A percentile compares a stretch with the other conserved stretches of the same genome.
These are phyloP conservation scores for Perilla frutescens DNA, from an alignment of 257 asterid genomes.

Conservation along the genomic window DNA sequence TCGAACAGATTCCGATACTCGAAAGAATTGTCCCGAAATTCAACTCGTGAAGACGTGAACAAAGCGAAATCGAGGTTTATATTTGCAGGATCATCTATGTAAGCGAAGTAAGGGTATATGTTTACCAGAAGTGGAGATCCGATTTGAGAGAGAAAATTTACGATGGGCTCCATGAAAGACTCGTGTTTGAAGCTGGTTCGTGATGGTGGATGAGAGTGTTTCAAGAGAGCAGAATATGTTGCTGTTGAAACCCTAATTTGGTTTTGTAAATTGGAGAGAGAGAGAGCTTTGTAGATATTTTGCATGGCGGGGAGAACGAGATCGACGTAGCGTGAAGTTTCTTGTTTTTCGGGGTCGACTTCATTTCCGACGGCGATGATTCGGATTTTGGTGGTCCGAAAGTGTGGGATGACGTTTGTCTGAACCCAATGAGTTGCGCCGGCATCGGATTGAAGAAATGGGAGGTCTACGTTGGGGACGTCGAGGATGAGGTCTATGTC, in stretches of 20 bases:
- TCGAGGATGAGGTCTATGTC: slow-evolving; percentile 46
- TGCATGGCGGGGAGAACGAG: slow-evolving; percentile 43
- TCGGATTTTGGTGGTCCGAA: slow-evolving; percentile 40
- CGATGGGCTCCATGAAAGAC: slow-evolving; percentile 37
- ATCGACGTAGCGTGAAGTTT: neutral
- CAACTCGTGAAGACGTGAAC: slow-evolving; percentile 21
- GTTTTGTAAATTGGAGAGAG: neutral
- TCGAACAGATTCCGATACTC: slow-evolving; percentile 50
- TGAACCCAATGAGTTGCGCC: slow-evolving; percentile 49
- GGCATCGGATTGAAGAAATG: slow-evolving; percentile 38
- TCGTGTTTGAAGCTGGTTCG: neutral
- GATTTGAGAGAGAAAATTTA: slow-evolving; percentile 26
- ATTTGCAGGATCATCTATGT: neutral
- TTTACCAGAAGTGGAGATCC: slow-evolving; percentile 42
- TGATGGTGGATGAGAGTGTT: slow-evolving; percentile 45
- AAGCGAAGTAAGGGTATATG: slow-evolving; percentile 53
- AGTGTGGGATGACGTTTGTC: slow-evolving; percentile 22
- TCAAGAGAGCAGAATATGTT: slow-evolving; percentile 30
- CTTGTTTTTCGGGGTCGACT: slow-evolving; percentile 38
- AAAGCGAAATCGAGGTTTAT: slow-evolving; percentile 41
- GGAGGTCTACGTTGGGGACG: slow-evolving; percentile 37
- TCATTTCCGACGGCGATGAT: slow-evolving; percentile 56
- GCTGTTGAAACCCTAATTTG: slow-evolving; percentile 50
- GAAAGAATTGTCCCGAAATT: neutral
- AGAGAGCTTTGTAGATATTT: slow-evolving; percentile 37